Evolutionary conservation across 2,329 filamentous ascomycete species (phyloP), one percentile per base, ranked within the genome.

Genomic region (Lomentospora prolificans): DNA sequence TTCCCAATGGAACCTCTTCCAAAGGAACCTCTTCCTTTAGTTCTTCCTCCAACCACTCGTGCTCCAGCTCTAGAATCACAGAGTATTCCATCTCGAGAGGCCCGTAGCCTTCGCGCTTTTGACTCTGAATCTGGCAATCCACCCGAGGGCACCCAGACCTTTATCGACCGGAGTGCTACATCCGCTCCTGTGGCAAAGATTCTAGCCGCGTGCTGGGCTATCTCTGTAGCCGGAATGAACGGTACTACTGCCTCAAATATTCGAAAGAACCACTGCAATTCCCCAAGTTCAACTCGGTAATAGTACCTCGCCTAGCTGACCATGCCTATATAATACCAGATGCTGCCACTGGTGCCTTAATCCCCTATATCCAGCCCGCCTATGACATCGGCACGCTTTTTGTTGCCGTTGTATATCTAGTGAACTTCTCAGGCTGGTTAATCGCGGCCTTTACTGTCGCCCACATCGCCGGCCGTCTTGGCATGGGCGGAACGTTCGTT

Each of bases 401-500:
- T 7, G 87, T 94, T 2, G 92, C 89, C 2, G 73, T 92, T 36
- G 88, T 95, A 64, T 95, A 94, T 72, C 79, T 94, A 28, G 81
- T 85, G 48, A 88, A 88, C 62, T 88, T 89, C 0, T 60, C 85
- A 3, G 89, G 89, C 14, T 95, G 90, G 70, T 84, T 95, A 64
- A 67, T 78, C 10, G 85, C 86, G 1, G 89, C 89, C 1, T 79
- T 85, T 36, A 75, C 86, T 59, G 78, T 86, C n/a, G 85, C 90
- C 63, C 68, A 71, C 1, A 71, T 90, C 3, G 77, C 84, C 55
- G 70, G 72, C 4, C 78, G 77, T 19, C 69, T 90, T 2, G 88
- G 89, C 6, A 79, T 86, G 51, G 82, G 82, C 3, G 82, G 76
- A 61, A 77, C 82, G 1, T 73, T 90, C 25, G 80, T 83, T 33